Conservation (phyloP, 2,329 filamentous ascomycete species). For the Pseudocercospora macadamiae region DNA sequence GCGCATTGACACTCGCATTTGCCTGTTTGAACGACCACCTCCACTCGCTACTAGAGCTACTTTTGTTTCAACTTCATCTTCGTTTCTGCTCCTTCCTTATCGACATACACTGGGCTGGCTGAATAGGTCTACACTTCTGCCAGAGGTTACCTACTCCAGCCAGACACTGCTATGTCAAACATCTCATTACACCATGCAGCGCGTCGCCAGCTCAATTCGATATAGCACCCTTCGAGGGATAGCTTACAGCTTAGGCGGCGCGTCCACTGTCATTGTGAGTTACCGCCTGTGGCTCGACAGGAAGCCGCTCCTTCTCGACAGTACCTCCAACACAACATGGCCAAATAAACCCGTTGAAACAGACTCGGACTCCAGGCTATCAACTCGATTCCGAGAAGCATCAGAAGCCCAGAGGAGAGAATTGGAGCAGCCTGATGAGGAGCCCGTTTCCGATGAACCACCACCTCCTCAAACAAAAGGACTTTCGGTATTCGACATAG, state of each 20-base stretch:
- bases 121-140: neutral
- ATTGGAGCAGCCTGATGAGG: neutral
- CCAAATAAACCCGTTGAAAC: neutral
- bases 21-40: neutral
- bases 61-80: neutral
- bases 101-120: neutral
- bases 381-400: conserved; percentile 4
- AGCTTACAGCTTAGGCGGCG: conserved; percentile 19
- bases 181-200: conserved; percentile 23
- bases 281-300: conserved; percentile 21
- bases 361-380: neutral
- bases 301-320: conserved; percentile 25
- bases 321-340: conserved; percentile 7
- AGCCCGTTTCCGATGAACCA: conserved; percentile 11
- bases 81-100: neutral
- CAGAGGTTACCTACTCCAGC: neutral
- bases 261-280: conserved; percentile 18
- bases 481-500: conserved; percentile 21
- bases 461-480: conserved; percentile 33
- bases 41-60: neutral
- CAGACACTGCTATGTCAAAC: conserved; percentile 17
- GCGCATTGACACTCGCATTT: neutral
- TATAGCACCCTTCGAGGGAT: conserved; percentile 14
- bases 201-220: conserved; percentile 14
- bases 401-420: conserved; percentile 12